Conservation (phyloP, 352 stramenopile species). For the Paralagenidium karlingii region DNA sequence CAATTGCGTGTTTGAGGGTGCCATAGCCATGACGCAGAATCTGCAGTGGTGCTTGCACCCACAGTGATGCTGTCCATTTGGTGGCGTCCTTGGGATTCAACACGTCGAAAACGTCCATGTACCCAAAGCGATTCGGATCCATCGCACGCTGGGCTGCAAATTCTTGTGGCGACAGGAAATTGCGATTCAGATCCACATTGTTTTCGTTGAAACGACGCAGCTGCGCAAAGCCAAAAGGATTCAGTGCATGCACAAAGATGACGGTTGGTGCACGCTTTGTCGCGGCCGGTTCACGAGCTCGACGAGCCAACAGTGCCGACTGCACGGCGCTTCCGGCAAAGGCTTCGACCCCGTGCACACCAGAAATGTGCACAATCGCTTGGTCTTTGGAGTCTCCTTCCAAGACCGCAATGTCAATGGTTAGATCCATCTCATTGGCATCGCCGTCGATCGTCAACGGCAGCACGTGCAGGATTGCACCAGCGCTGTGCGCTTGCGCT, state of each 20-base stretch:
- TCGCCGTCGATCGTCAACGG: too few species aligned
- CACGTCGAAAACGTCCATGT: constrained; percentile 56
- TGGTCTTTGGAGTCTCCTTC: constrained; percentile 22
- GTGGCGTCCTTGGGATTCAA: too few species aligned
- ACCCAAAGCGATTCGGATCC: constrained; percentile 71
- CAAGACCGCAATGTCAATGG: constrained; percentile 52
- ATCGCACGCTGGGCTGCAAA: constrained; percentile 28
- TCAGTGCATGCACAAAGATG: constrained; percentile 88
- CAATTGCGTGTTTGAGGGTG: constrained; percentile 68
- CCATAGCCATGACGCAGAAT: constrained; percentile 14
- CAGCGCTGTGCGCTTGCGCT: constrained; percentile 12
- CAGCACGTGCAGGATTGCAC: constrained; percentile 28
- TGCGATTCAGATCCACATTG: constrained; percentile 92
- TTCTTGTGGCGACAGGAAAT: constrained; percentile 51
- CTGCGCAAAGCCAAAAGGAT: constrained; percentile 84
- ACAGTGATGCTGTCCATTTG: constrained; percentile 35
- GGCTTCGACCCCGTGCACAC: constrained; percentile 70
- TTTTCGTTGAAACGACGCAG: constrained; percentile 88
- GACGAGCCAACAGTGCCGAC: constrained; percentile 24
- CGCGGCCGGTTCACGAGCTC: constrained; percentile 5
- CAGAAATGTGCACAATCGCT: constrained; percentile 64
- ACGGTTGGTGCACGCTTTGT: constrained; percentile 47
- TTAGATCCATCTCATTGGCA: constrained; percentile 31
- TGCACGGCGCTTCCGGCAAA: constrained; percentile 80
- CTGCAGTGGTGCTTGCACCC: constrained; percentile 17